A percentile compares a stretch with the other conserved stretches of the same genome.
phyloP scores from a whole-genome alignment of 2,329 filamentous ascomycete genomes.

The Scolecobasidium constrictum region DNA sequence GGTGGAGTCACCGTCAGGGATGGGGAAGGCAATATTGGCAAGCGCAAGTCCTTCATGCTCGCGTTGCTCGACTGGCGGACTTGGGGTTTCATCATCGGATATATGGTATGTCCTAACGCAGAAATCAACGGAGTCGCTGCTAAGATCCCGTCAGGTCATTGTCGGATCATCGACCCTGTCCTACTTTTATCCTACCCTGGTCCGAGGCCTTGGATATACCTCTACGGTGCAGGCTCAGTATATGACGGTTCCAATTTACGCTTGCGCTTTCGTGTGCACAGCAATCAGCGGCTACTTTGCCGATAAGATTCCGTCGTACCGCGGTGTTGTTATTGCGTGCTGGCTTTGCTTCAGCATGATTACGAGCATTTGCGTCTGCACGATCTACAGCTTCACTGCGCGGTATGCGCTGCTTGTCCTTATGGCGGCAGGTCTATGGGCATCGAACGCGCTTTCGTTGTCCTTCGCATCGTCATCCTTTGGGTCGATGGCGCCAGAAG shows the following conservation, averaged over 20 bases:
- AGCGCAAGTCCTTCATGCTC: constrained; percentile 26
- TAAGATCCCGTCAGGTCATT: constrained; percentile 28
- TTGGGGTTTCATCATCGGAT: constrained; percentile 38
- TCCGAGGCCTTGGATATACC: constrained; percentile 40
- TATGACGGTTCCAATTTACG: constrained; percentile 42
- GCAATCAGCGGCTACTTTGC: constrained; percentile 35
- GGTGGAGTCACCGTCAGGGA: constrained; percentile 28
- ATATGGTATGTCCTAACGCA: too few species aligned
- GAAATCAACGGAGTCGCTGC: constrained; percentile 11
- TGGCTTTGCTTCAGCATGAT: constrained; percentile 35
- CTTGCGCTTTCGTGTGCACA: constrained; percentile 39
- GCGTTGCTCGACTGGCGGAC: constrained; percentile 36
- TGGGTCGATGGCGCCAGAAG: constrained; percentile 36
- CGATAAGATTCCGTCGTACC: constrained; percentile 34
- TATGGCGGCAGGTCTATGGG: constrained; percentile 45
- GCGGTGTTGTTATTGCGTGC: constrained; percentile 37
- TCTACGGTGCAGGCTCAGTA: constrained; percentile 38
- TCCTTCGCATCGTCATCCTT: constrained; percentile 43
- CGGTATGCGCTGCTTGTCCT: constrained; percentile 45
- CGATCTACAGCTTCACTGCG: constrained; percentile 39
- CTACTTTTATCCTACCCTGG: constrained; percentile 45
- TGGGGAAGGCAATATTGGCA: constrained; percentile 20
- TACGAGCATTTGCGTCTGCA: constrained; percentile 28
- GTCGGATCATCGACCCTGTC: constrained; percentile 39
- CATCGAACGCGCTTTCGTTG: constrained; percentile 40